Evolutionary conservation across 2,329 filamentous ascomycete species (phyloP).

Genomic region (Echinosphaeria canescens): DNA sequence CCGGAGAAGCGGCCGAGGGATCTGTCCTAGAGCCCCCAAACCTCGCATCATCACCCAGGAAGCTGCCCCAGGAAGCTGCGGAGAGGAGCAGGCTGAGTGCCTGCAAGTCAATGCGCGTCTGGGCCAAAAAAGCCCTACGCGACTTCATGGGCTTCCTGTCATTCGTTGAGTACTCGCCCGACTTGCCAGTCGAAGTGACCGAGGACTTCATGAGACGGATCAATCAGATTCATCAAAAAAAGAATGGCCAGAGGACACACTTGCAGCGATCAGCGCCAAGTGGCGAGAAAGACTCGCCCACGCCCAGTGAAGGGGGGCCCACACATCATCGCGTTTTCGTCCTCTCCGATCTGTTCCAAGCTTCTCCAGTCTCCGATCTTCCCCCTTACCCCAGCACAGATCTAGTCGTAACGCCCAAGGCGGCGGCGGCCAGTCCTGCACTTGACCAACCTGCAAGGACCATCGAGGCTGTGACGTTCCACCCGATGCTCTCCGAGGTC

Average conservation of each 20-base stretch:
- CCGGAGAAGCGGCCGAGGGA: neutral
- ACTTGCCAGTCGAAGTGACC: constrained; percentile 35
- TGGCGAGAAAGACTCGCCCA: constrained; percentile 2
- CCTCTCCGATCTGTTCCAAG: constrained; percentile 45
- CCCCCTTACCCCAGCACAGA: constrained; percentile 39
- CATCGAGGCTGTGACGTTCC: constrained; percentile 51
- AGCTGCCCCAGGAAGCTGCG: constrained; percentile 3
- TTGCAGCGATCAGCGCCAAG: constrained; percentile 16
- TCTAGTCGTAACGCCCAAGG: constrained; percentile 4
- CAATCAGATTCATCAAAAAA: constrained; percentile 29
- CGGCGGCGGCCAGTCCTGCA: too few relatives aligned
- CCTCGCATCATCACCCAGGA: neutral
- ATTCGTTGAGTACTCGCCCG: constrained; percentile 59
- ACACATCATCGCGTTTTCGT: constrained; percentile 20
- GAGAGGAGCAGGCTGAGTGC: constrained; percentile 27
- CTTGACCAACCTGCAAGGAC: too few relatives aligned
- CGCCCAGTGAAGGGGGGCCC: too few relatives aligned
- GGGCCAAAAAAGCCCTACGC: constrained; percentile 54
- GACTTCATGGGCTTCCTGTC: constrained; percentile 56
- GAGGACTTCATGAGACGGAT: constrained; percentile 34
- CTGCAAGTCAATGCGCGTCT: constrained; percentile 47
- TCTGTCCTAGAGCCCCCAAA: neutral
- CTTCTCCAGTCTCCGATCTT: constrained; percentile 41
- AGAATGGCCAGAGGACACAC: too few relatives aligned
- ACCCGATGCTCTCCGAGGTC: constrained; percentile 59